phyloP scores from a whole-genome alignment of 208 protist genomes.

The Polymyxa betae region DNA sequence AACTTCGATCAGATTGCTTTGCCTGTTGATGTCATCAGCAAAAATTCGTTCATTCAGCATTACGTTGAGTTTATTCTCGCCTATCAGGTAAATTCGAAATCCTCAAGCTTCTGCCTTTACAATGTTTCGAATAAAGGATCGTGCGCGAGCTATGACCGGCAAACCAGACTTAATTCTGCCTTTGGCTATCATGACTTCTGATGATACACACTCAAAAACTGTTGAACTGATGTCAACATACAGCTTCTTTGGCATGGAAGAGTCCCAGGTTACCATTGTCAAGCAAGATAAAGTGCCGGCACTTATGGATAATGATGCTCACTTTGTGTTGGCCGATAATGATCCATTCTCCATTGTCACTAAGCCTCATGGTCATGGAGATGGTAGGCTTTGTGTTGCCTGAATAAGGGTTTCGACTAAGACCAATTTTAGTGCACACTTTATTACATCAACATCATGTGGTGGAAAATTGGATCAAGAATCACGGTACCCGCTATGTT shows the following conservation, averaged over 20 bases:
- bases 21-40: slow-evolving; percentile 82
- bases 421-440: slow-evolving; percentile 76
- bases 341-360: slow-evolving; percentile 65
- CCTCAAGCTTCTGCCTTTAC: neutral
- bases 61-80: slow-evolving; percentile 72
- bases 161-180: slow-evolving; percentile 67
- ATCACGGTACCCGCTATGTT: slow-evolving; percentile 75
- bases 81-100: slow-evolving; percentile 69
- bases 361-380: slow-evolving; percentile 90
- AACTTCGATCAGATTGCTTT: slow-evolving; percentile 66
- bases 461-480: slow-evolving; percentile 60
- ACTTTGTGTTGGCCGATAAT: slow-evolving; percentile 27
- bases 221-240: slow-evolving; percentile 76
- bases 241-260: slow-evolving; percentile 70
- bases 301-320: slow-evolving; percentile 76
- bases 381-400: slow-evolving; percentile 66
- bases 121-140: slow-evolving; percentile 53
- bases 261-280: slow-evolving; percentile 74
- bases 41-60: slow-evolving; percentile 77
- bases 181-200: slow-evolving; percentile 90
- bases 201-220: slow-evolving; percentile 84
- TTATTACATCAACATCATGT: slow-evolving; percentile 76
- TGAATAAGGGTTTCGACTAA: too few species aligned
- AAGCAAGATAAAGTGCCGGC: slow-evolving; percentile 86
- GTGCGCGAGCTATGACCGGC: slow-evolving; percentile 62